phyloP scores from a whole-genome alignment of 2,329 filamentous ascomycete genomes.

The Verticillium dahliae region DNA sequence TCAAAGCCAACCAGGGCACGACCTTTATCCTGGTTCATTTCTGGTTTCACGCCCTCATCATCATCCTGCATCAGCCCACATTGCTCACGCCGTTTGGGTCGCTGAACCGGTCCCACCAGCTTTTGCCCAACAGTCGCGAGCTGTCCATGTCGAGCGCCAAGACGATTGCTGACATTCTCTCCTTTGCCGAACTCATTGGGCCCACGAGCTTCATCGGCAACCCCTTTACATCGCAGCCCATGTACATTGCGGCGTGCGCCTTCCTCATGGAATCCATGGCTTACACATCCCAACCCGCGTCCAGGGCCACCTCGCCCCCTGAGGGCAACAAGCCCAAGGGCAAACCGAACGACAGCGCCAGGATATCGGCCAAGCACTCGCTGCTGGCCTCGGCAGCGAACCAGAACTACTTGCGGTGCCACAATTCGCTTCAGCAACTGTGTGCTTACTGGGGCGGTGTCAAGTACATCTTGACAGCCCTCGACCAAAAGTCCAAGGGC shows the following conservation, averaged over 20 bases:
- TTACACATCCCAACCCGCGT: conserved; percentile 60
- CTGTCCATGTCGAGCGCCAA: conserved; percentile 83
- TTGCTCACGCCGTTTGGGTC: conserved; percentile 69
- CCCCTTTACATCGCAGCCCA: conserved; percentile 83
- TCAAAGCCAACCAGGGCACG: conserved; percentile 72
- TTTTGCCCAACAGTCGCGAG: conserved; percentile 75
- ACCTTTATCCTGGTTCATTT: conserved; percentile 83
- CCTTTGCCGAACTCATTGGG: conserved; percentile 80
- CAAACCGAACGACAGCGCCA: background rate
- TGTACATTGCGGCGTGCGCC: conserved; percentile 85
- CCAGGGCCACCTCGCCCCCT: conserved; percentile 50
- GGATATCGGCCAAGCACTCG: conserved; percentile 56
- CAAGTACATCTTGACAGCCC: conserved; percentile 77
- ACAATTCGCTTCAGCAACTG: conserved; percentile 75
- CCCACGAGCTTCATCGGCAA: conserved; percentile 82
- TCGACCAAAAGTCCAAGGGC: conserved; percentile 83
- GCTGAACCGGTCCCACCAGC: conserved; percentile 54
- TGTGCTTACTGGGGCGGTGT: conserved; percentile 81
- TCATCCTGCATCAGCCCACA: conserved; percentile 78
- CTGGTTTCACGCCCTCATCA: conserved; percentile 84
- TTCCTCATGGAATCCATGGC: conserved; percentile 78
- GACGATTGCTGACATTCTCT: conserved; percentile 82
- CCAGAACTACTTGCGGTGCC: conserved; percentile 82
- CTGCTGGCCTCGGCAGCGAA: conserved; percentile 74
- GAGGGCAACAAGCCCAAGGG: conserved; percentile 17